Conservation (phyloP, 1,139 yeast species). For the Pichia sp. region DNA sequence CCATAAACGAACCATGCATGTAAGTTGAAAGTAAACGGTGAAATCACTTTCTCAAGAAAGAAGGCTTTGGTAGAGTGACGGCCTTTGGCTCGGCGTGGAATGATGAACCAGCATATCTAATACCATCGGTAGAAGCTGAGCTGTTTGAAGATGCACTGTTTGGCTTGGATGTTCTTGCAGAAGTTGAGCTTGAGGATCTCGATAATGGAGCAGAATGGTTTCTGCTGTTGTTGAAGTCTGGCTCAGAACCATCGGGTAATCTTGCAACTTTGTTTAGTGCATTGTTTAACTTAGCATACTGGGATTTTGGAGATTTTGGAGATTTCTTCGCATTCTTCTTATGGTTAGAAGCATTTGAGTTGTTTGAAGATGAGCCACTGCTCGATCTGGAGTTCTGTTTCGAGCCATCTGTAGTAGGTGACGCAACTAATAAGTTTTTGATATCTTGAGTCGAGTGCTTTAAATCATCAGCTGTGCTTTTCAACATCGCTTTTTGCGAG, state of each 20-base stretch:
- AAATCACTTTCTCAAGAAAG: constrained; percentile 35
- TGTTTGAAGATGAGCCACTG: background rate
- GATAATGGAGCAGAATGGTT: constrained; percentile 10
- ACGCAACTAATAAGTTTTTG: constrained; percentile 22
- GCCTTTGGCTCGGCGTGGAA: constrained; percentile 58
- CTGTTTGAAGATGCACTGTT: constrained; percentile 12
- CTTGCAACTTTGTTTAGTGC: constrained; percentile 12
- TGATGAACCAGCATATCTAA: constrained; percentile 51
- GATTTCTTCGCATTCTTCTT: constrained; percentile 3
- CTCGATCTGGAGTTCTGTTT: constrained; percentile 39
- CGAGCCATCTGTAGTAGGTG: constrained; percentile 38
- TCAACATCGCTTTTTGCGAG: constrained; percentile 22
- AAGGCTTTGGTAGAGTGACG: constrained; percentile 52
- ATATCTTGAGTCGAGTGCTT: constrained; percentile 23
- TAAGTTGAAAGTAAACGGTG: background rate
- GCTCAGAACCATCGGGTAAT: constrained; percentile 43
- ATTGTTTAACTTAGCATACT: constrained; percentile 2
- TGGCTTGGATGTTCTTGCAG: constrained; percentile 24
- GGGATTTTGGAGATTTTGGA: constrained; percentile 7
- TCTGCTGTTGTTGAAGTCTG: constrained; percentile 36
- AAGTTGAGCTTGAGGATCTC: constrained; percentile 20
- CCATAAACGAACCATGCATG: background rate
- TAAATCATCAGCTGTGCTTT: constrained; percentile 22
- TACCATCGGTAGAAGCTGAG: constrained; percentile 7
- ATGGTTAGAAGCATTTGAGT: background rate